These are phyloP conservation scores for Trametes versicolor DNA, from an alignment of 1,284 basidiomycete species.

Conservation along the genomic window DNA sequence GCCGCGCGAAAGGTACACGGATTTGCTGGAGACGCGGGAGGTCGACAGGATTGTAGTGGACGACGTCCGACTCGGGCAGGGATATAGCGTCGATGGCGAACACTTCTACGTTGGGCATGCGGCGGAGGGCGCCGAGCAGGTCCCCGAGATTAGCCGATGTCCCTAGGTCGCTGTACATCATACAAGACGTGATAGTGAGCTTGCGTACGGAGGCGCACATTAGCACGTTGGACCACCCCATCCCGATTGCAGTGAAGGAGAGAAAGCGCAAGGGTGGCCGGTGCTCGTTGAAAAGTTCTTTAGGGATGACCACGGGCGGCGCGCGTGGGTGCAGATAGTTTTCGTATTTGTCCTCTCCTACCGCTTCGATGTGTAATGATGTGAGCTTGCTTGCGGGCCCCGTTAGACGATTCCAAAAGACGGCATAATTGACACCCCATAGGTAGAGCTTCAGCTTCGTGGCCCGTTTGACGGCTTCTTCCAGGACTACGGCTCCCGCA, in stretches of 20 bases:
- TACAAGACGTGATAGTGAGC: not conserved
- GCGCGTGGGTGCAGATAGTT: not conserved
- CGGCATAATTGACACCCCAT: not conserved
- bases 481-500: not conserved
- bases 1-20: not conserved
- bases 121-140: not conserved
- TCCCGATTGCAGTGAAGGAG: not conserved
- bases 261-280: not conserved
- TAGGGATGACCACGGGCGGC: not conserved
- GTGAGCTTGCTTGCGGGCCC: not conserved
- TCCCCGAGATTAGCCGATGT: not conserved
- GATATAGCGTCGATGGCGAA: not conserved
- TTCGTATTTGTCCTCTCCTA: not conserved
- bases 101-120: not conserved
- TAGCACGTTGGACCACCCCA: not conserved
- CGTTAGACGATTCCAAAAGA: not conserved
- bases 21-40: not conserved
- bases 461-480: not conserved
- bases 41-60: not conserved
- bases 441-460: not conserved
- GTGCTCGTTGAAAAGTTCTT: not conserved
- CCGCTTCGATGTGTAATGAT: not conserved
- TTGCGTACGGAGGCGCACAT: not conserved
- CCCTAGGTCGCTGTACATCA: not conserved
- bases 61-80: not conserved